Base-by-base conservation (phyloP, 257 asterid species). In the Solanum clarkiae region DNA sequence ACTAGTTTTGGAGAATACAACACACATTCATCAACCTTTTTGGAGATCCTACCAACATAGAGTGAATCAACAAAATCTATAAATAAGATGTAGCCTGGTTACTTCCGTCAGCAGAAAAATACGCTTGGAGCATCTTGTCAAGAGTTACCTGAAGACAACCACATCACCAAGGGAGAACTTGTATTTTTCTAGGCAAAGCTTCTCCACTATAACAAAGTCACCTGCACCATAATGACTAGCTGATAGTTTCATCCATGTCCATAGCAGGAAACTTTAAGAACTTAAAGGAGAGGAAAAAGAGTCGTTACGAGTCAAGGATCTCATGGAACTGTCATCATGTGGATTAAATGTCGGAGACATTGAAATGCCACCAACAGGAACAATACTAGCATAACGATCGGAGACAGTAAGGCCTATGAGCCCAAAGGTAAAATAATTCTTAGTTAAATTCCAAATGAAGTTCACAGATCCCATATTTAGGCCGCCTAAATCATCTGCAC, bases 271-370 rank as follows among this genome's bases (percentile, higher is more conserved):
- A 80, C 15, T 18, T 51, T 8, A 7, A 55, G 60, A 36, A 69
- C 14, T 8, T 26, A n/a, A 84, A 80, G 17, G 51, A 40, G 42
- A 77, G n/a, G 55, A 80, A 80, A 32, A 40, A 47, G 42, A 49
- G 71, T 66, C 81, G 62, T 42, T 85, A 96, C 99, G 95, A 7
- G 91, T 83, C 51, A 82, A 87, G 82, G 87, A 84, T 86, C 90
- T 86, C 57, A 81, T 51, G 17, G 92, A 86, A 9, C 54, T 80
- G 54, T 32, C 84, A 26, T 65, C 60, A 16, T 71, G 90, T 74
- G 98, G 95, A 89, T 97, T 97, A 83, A 95, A 86, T 18, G 99
- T 94, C 5, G 99, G 98, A 86, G 93, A 88, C 99, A 96, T 95
- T 1, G 98, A 97, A 53, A 89, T 82, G 56, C 99, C 99, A 22